Conservation (phyloP, 2,329 filamentous ascomycete genomes). For the Colletotrichum lupini region DNA sequence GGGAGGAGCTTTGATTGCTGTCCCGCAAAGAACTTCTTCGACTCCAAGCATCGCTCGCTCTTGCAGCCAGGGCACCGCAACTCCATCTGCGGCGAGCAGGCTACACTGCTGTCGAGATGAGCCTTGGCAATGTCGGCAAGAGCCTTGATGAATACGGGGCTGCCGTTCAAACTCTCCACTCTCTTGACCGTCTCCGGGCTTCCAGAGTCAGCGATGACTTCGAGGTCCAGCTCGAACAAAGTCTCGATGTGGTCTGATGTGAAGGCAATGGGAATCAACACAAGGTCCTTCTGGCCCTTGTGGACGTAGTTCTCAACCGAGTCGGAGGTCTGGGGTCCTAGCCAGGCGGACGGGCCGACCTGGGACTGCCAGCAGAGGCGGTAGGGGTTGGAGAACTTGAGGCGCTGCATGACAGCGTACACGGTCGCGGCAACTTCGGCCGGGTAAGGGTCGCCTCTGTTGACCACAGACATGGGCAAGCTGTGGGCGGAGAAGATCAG, state of each 20-base stretch:
- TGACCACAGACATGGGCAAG: constrained; percentile 96
- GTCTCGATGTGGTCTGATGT: constrained; percentile 99
- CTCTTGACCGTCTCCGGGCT: constrained; percentile 85
- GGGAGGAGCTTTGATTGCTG: constrained; percentile 38
- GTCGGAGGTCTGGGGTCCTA: constrained; percentile 90
- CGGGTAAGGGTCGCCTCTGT: constrained; percentile 94
- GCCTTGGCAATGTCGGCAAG: constrained; percentile 86
- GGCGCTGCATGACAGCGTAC: constrained; percentile 92
- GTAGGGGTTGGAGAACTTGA: constrained; percentile 90
- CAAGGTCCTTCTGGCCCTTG: constrained; percentile 90
- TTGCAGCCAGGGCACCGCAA: constrained; percentile 93
- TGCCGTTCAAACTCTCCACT: constrained; percentile 92
- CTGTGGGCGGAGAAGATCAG: constrained; percentile 96
- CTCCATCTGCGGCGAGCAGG: constrained; percentile 86
- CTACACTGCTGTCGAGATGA: constrained; percentile 76
- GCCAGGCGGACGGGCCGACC: constrained; percentile 94
- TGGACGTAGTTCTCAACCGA: constrained; percentile 90
- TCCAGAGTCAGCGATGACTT: constrained; percentile 91
- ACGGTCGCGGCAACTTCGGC: constrained; percentile 96
- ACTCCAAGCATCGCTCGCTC: constrained; percentile 86
- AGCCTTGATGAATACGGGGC: constrained; percentile 87
- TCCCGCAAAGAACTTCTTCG: constrained; percentile 73
- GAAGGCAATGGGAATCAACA: constrained; percentile 95
- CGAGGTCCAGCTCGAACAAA: constrained; percentile 90
- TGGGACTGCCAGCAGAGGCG: constrained; percentile 98